A percentile compares a stretch with the other conserved stretches of the same genome.
These are phyloP conservation scores for Albatrellus sp. DNA, from an alignment of 1,284 basidiomycete species.

Conservation along the genomic window DNA sequence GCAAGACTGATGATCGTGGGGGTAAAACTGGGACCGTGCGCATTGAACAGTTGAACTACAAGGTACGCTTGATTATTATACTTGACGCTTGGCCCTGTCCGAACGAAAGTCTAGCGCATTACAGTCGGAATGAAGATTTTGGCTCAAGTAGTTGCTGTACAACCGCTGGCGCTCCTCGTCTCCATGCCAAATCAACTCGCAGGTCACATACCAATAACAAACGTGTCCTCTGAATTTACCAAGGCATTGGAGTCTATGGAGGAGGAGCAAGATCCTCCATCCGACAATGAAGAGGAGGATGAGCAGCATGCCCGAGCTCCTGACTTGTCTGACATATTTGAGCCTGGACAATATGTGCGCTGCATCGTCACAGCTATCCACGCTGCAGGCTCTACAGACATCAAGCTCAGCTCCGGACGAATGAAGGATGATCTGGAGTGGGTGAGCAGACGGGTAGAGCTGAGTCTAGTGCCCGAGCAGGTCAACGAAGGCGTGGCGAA, in stretches of 20 bases:
- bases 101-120: slow-evolving; percentile 46
- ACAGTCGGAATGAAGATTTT: slow-evolving; percentile 79
- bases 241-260: slow-evolving; percentile 51
- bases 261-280: slow-evolving; percentile 32
- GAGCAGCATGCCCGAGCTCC: slow-evolving; percentile 17
- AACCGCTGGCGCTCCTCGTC: slow-evolving; percentile 84
- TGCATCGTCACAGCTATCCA: slow-evolving; percentile 65
- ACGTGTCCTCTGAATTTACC: slow-evolving; percentile 83
- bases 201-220: slow-evolving; percentile 91
- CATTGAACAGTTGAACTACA: slow-evolving; percentile 92
- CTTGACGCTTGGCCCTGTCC: not conserved
- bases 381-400: slow-evolving; percentile 46
- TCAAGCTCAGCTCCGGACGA: slow-evolving; percentile 36
- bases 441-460: slow-evolving; percentile 72
- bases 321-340: slow-evolving; percentile 61
- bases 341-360: slow-evolving; percentile 78
- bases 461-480: slow-evolving; percentile 75
- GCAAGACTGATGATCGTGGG: slow-evolving; percentile 14
- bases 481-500: slow-evolving; percentile 80
- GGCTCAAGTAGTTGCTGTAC: slow-evolving; percentile 76
- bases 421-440: slow-evolving; percentile 55
- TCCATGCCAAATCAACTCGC: slow-evolving; percentile 93
- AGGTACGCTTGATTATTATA: slow-evolving; percentile 34
- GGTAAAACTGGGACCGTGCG: slow-evolving; percentile 41
- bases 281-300: slow-evolving; percentile 30